phyloP scores from a whole-genome alignment of 345 rosid species.

The Trapa incisa region DNA sequence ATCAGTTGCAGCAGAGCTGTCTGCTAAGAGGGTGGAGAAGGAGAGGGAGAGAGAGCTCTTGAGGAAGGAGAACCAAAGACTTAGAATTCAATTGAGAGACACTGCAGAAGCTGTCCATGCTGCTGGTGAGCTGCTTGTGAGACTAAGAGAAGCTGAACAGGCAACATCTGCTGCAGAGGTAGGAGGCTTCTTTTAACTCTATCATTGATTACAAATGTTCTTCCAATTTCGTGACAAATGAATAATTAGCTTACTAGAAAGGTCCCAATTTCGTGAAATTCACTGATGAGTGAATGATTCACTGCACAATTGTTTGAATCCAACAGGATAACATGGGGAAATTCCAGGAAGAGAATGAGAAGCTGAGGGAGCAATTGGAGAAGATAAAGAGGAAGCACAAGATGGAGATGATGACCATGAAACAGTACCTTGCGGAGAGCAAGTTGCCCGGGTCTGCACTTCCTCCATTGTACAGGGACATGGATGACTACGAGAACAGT shows the following conservation, averaged over 20 bases:
- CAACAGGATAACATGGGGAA: constrained; percentile 44
- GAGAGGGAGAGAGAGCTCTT: constrained; percentile 64
- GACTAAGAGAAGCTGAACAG: constrained; percentile 88
- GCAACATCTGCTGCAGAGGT: constrained; percentile 76
- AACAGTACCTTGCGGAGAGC: constrained; percentile 71
- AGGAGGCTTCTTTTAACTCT: neutral
- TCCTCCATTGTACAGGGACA: constrained; percentile 35
- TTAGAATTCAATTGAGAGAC: constrained; percentile 69
- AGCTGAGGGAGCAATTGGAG: constrained; percentile 78
- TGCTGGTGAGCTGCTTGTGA: constrained; percentile 90
- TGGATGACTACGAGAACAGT: constrained; percentile 22
- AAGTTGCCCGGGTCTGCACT: constrained; percentile 78
- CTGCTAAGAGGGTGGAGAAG: constrained; percentile 60
- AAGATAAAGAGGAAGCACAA: constrained; percentile 80
- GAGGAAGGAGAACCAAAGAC: constrained; percentile 71
- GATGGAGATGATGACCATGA: constrained; percentile 82
- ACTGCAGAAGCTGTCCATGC: constrained; percentile 98
- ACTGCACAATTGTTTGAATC: no score
- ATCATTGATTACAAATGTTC: no score
- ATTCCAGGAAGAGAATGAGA: constrained; percentile 61
- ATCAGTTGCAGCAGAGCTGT: constrained; percentile 62
- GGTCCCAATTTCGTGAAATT: no score
- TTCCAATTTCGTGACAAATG: no score
- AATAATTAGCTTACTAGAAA: no score
- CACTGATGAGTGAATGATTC: no score